A percentile compares a stretch with the other conserved stretches of the same genome.
Conservation (phyloP, 1,284 basidiomycete species). For the Cutaneotrichosporon mucoides region DNA sequence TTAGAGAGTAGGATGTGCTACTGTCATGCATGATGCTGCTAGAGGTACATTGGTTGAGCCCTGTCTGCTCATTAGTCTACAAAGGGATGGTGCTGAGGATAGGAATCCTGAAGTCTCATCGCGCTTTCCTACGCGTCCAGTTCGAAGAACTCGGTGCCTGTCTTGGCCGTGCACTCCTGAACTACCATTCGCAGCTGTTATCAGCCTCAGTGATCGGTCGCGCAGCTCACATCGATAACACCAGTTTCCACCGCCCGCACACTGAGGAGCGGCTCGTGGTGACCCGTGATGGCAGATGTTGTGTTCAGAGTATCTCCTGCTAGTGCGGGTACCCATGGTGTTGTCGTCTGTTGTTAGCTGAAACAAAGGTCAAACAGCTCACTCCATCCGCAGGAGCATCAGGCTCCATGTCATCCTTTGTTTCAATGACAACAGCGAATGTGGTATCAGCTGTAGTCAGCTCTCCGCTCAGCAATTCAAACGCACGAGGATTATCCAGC, state of each 20-base stretch:
- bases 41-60: too few species aligned
- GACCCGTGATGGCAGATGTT: slow-evolving; percentile 17
- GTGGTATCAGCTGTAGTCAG: slow-evolving; percentile 63
- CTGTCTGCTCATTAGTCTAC: too few species aligned
- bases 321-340: slow-evolving; percentile 51
- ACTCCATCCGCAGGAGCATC: slow-evolving; percentile 48
- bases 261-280: slow-evolving; percentile 54
- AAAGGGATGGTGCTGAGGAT: not conserved
- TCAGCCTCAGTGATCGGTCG: not conserved
- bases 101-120: too few species aligned
- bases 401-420: slow-evolving; percentile 65
- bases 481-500: slow-evolving; percentile 56
- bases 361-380: slow-evolving; percentile 47
- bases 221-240: slow-evolving; percentile 65
- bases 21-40: not conserved
- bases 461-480: not conserved
- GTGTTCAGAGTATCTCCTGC: slow-evolving; percentile 27
- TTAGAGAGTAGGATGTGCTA: not conserved
- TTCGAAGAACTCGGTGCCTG: slow-evolving; percentile 20
- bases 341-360: slow-evolving; percentile 6
- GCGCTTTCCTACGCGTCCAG: too few species aligned
- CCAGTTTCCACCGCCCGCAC: slow-evolving; percentile 76
- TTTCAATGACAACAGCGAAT: slow-evolving; percentile 77
- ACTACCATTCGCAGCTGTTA: slow-evolving; percentile 43
- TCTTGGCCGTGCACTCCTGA: slow-evolving; percentile 44